Evolutionary conservation across 2,329 filamentous ascomycete species (phyloP).

Genomic region (Scedosporium boydii): DNA sequence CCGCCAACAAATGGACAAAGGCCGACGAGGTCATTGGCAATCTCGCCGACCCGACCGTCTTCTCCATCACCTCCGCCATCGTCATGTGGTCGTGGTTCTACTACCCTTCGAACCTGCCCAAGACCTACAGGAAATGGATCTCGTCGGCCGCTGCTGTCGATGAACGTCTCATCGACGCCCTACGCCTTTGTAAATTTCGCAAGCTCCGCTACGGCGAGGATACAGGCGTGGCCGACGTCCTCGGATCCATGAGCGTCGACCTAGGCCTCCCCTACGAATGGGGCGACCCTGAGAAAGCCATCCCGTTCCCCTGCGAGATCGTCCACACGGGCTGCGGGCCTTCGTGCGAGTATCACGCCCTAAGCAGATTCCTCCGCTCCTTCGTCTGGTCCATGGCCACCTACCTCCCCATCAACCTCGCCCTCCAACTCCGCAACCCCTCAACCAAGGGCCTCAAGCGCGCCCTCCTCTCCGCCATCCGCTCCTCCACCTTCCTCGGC

Average conservation of each 20-base stretch:
- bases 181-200: slow-evolving; percentile 55
- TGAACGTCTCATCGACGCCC: slow-evolving; percentile 60
- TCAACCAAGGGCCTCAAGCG: slow-evolving; percentile 34
- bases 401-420: slow-evolving; percentile 65
- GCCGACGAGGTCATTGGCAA: slow-evolving; percentile 23
- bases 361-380: slow-evolving; percentile 56
- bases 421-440: slow-evolving; percentile 38
- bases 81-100: slow-evolving; percentile 93
- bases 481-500: slow-evolving; percentile 70
- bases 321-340: slow-evolving; percentile 72
- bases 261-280: slow-evolving; percentile 58
- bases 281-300: slow-evolving; percentile 59
- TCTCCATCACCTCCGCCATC: slow-evolving; percentile 60
- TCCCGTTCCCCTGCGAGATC: slow-evolving; percentile 73
- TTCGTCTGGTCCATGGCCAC: slow-evolving; percentile 68
- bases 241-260: slow-evolving; percentile 64
- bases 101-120: slow-evolving; percentile 58
- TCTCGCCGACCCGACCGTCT: slow-evolving; percentile 56
- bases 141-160: slow-evolving; percentile 68
- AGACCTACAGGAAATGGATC: slow-evolving; percentile 75
- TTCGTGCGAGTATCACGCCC: slow-evolving; percentile 65
- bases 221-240: slow-evolving; percentile 57
- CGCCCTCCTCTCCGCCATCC: slow-evolving; percentile 50
- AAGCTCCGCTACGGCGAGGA: slow-evolving; percentile 64
- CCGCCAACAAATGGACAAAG: slow-evolving; percentile 32